Conservation (phyloP, 2,329 filamentous ascomycete species). For the Claviceps pazoutovae region DNA sequence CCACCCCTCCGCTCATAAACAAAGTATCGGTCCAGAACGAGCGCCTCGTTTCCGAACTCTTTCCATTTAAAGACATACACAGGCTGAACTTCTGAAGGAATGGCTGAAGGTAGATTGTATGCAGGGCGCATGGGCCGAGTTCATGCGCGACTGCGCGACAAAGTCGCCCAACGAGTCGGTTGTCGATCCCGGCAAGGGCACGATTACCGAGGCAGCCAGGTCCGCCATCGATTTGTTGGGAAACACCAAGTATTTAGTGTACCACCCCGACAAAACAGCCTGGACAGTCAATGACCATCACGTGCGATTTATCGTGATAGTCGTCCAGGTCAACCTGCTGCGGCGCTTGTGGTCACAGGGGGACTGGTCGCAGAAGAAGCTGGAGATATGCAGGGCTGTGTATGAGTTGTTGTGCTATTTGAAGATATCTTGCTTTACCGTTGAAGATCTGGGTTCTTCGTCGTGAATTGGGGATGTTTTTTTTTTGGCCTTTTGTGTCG, state of each 20-base stretch:
- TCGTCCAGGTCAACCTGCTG: constrained; percentile 22
- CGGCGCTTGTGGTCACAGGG: constrained; percentile 16
- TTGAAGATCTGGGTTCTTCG: background rate
- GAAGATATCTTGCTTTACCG: background rate
- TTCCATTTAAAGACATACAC: constrained; percentile 20
- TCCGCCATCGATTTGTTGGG: constrained; percentile 16
- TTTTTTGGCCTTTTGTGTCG: background rate
- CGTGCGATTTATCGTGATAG: constrained; percentile 23
- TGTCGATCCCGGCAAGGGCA: constrained; percentile 20
- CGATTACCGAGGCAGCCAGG: constrained; percentile 16
- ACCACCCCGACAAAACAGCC: constrained; percentile 22
- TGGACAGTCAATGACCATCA: constrained; percentile 25
- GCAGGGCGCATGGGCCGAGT: constrained; percentile 24
- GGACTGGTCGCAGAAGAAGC: constrained; percentile 16
- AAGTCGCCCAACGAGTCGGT: constrained; percentile 2
- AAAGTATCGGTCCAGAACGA: constrained; percentile 19
- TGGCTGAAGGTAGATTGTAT: constrained; percentile 21
- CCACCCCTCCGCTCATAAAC: background rate
- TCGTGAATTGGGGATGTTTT: background rate
- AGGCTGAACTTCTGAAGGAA: constrained; percentile 22
- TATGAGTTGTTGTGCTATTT: background rate
- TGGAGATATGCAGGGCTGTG: constrained; percentile 8
- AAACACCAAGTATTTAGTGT: constrained; percentile 18
- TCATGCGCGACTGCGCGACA: constrained; percentile 18
- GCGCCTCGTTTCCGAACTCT: constrained; percentile 25